Conservation (phyloP, 1,139 yeast genomes). For the Candida gigantensis region DNA sequence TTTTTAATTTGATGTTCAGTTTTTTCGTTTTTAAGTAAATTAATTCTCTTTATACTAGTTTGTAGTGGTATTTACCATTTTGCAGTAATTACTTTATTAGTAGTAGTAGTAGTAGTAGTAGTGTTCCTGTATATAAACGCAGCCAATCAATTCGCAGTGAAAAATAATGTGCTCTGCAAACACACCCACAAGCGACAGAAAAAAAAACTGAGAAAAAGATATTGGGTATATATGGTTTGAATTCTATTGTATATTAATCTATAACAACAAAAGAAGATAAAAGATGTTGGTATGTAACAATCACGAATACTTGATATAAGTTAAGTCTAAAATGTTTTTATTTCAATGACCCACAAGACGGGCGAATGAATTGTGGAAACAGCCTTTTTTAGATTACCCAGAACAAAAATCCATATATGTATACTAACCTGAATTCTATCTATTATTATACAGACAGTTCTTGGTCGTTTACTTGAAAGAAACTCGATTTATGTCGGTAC, state of each 20-base stretch:
- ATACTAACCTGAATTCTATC: conserved; percentile 18
- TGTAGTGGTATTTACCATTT: too few relatives aligned
- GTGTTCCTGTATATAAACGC: conserved; percentile 4
- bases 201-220: conserved; percentile 5
- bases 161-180: conserved; percentile 9
- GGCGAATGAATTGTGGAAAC: background rate
- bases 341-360: background rate
- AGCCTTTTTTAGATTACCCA: too few relatives aligned
- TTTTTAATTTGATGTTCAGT: too few relatives aligned
- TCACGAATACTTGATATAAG: too few relatives aligned
- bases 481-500: conserved; percentile 89
- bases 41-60: too few relatives aligned
- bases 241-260: background rate
- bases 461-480: conserved; percentile 74
- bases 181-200: conserved; percentile 1
- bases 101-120: too few relatives aligned
- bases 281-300: conserved; percentile 4
- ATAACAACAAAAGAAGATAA: background rate
- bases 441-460: conserved; percentile 17
- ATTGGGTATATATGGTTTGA: background rate
- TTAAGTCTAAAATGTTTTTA: too few relatives aligned
- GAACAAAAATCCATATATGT: too few relatives aligned
- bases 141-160: conserved; percentile 17
- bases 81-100: too few relatives aligned
- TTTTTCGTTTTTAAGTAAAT: too few relatives aligned